Base-by-base conservation (phyloP, 2,329 filamentous ascomycete species). In the Trichophyton schoenleinii region DNA sequence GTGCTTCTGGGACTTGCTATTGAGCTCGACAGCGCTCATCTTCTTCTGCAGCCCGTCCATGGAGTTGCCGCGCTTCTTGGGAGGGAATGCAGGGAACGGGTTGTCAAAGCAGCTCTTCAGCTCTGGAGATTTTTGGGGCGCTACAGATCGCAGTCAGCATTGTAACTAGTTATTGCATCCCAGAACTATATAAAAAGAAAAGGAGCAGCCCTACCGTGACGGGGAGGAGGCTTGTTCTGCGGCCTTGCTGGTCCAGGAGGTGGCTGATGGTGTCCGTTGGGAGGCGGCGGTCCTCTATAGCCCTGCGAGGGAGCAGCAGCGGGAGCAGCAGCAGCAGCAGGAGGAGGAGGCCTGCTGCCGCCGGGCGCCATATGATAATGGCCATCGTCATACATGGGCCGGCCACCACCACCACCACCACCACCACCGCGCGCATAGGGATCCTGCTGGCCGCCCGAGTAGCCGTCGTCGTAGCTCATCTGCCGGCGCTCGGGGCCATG, bases 41-140 rank as follows among this genome's bases (percentile, higher is more conserved):
- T 70, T 66, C 63, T 72, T 70, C 68, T 79, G 72, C 36, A 76
- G 58, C 1, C 67, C 69, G 38, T 71, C 66, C 34, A 70, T 68
- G 18, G 71, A 69, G 7, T 70, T 75, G 69, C 68, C 72, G 64
- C 64, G 69, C 61, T 67, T 69, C 62, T 66, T 68, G 53, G 65
- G 60, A 55, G 67, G 73, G 63, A 70, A 79, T 3, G 73, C 68
- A 28, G 79, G 78, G 61, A 81, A 81, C 2, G 79, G 79, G 64
- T 76, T 79, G 61, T 82, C 80, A 70, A 75, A 80, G 31, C 34
- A 38, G 72, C 64, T 44, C 20, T 52, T 52, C 20, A 28, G 3
- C 46, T 25, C 20, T 22, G 59, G 57, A 44, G 57, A 42, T 9
- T 42, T 31, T 38, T 38, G 9, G 34, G 34, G 34, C 9, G 11